Evolutionary conservation across 306 rosid species (phyloP).

Genomic region (Myrica gale): DNA sequence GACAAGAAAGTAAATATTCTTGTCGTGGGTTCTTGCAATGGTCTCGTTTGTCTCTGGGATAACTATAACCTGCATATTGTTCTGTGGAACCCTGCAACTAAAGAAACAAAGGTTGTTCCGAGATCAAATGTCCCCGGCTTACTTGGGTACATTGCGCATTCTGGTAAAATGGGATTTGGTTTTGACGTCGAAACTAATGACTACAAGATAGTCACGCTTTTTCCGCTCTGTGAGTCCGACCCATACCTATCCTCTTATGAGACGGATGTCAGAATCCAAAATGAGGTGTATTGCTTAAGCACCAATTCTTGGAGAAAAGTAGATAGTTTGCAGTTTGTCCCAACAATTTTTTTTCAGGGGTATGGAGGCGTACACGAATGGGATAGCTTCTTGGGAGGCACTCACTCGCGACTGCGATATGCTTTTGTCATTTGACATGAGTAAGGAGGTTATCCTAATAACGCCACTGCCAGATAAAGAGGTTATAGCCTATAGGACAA

Average conservation of each 20-base stretch:
- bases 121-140: background rate
- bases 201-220: background rate
- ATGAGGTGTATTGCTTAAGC: background rate
- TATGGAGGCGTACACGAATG: background rate
- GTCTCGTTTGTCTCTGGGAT: background rate
- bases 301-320: too few species aligned
- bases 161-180: background rate
- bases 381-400: background rate
- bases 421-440: background rate
- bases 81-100: background rate
- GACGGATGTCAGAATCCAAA: background rate
- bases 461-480: background rate
- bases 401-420: background rate
- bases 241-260: background rate
- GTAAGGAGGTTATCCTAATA: background rate
- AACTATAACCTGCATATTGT: background rate
- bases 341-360: too few species aligned
- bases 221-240: too few species aligned
- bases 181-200: constrained; percentile 1
- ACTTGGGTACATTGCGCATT: background rate
- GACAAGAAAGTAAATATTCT: background rate
- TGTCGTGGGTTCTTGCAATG: background rate
- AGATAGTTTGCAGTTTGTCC: too few species aligned
- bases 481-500: too few species aligned
- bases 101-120: background rate